phyloP scores from a whole-genome alignment of 352 stramenopile genomes.

The Plasmopara halstedii region DNA sequence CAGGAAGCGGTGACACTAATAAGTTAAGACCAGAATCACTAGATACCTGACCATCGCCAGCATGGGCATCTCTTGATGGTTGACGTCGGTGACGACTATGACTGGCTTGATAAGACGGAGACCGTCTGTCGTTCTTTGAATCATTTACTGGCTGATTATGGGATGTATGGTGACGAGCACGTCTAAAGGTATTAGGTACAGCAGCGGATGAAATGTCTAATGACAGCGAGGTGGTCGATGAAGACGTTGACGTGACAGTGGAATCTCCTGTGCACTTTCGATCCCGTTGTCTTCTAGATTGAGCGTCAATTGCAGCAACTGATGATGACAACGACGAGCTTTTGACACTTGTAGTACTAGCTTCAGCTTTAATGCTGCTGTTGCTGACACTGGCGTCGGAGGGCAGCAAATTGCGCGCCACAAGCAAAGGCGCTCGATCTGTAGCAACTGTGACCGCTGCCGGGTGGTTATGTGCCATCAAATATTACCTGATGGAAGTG shows the following conservation, averaged over 20 bases:
- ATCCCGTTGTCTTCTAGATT: slow-evolving; percentile 6
- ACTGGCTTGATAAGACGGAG: slow-evolving; percentile 9
- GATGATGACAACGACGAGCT: slow-evolving; percentile 20
- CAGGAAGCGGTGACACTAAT: slow-evolving; percentile 25
- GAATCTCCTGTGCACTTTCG: slow-evolving; percentile 22
- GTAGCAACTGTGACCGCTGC: slow-evolving; percentile 10
- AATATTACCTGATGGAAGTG: background rate
- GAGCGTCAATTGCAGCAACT: slow-evolving; percentile 3
- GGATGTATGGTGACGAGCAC: slow-evolving; percentile 13
- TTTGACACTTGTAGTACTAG: slow-evolving; percentile 14
- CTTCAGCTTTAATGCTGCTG: slow-evolving; percentile 10
- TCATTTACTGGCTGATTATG: slow-evolving; percentile 14
- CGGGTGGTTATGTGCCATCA: slow-evolving; percentile 30
- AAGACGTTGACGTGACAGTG: slow-evolving; percentile 22
- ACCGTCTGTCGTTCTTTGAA: slow-evolving; percentile 8
- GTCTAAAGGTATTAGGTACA: slow-evolving; percentile 8
- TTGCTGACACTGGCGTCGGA: slow-evolving; percentile 7
- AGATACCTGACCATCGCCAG: background rate
- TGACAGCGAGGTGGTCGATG: slow-evolving; percentile 21
- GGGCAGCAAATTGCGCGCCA: slow-evolving; percentile 25
- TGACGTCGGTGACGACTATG: slow-evolving; percentile 12
- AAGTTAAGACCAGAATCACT: slow-evolving; percentile 35
- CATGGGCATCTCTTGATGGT: slow-evolving; percentile 1
- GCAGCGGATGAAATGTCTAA: slow-evolving; percentile 12
- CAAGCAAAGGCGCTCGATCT: slow-evolving; percentile 16